phyloP scores from a whole-genome alignment of 2,329 filamentous ascomycete species.

The Hypocreales sp. region DNA sequence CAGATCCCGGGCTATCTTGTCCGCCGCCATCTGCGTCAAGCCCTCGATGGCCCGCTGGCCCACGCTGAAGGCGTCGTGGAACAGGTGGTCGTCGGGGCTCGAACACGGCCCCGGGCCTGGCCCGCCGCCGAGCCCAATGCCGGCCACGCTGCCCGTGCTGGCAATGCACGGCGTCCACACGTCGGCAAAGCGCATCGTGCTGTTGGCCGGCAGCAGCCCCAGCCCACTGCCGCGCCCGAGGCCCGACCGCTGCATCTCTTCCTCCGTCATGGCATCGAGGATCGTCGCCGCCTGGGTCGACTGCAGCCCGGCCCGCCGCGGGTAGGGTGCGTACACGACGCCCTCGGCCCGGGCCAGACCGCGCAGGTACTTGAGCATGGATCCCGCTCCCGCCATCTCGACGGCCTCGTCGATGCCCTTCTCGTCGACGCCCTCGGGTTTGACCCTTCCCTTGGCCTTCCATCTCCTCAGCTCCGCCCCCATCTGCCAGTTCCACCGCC shows the following conservation, averaged over 20 bases:
- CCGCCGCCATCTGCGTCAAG: constrained; percentile 5
- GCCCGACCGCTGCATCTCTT: constrained; percentile 26
- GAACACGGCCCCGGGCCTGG: constrained; percentile 17
- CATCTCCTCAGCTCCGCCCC: constrained; percentile 25
- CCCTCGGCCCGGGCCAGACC: constrained; percentile 6
- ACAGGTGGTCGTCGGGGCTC: constrained; percentile 30
- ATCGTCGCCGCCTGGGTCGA: constrained; percentile 24
- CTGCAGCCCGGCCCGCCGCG: constrained; percentile 25
- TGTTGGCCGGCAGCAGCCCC: constrained; percentile 17
- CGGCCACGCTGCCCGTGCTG: too few species aligned
- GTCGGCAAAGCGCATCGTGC: constrained; percentile 22
- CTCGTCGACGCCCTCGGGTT: constrained; percentile 21
- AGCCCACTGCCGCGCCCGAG: constrained; percentile 27
- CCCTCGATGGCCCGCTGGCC: constrained; percentile 14
- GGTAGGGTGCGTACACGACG: constrained; percentile 16
- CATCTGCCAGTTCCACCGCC: constrained; percentile 31
- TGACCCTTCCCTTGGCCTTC: constrained; percentile 22
- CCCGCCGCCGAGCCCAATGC: constrained; percentile 5
- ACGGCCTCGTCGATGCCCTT: constrained; percentile 6
- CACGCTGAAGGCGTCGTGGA: constrained; percentile 34
- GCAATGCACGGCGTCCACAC: constrained; percentile 28
- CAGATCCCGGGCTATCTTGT: constrained; percentile 8
- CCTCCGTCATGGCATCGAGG: constrained; percentile 28
- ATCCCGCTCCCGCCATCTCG: constrained; percentile 2
- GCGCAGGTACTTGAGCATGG: constrained; percentile 7